Evolutionary conservation across 768 basidiomycete genomes (phyloP), one percentile per base, ranked within the genome.

Genomic region (Pleurotus eryngii): DNA sequence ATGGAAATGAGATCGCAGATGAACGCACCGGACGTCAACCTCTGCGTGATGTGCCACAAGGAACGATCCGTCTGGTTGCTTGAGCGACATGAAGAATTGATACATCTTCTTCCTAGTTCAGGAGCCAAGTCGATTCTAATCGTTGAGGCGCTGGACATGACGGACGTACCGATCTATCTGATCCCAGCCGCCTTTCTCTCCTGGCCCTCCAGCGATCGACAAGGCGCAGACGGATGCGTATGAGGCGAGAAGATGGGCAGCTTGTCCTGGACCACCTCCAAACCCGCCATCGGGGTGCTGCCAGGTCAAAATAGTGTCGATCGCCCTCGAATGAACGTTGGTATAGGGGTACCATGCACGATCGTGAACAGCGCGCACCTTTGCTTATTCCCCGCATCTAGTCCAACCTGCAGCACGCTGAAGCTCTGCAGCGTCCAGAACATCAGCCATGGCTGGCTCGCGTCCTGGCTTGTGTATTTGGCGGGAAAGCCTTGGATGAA

Each of bases 341-440:
- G 24, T 38, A 43, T 22, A 37, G 20, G 22, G 37, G 30, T 30
- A 59, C 24, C 47, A 30, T 57, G 49, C 35, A 26, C 15, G 26
- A 37, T 22, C 46, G 57, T 50, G 59, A 61, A 57, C 37, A 11
- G 45, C 27, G 12, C 7, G 30, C 62, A 93, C 93, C 83, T 77
- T 61, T 91, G 85, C 68, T 86, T 90, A 64, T 83, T 93, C 18
- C 74, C 79, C 1, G 86, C 84, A 76, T 95, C 94, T 49, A 96
- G 64, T 1, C 76, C 86, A 6, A 92, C 86, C 49, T 93, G 91
- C 46, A 96, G 67, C 2, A 85, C 67, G 63, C 89, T 87, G 64
- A 97, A 89, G 11, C 87, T 78, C 63, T 99, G 95, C 8, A 95
- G 67, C 0, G 85, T 87, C 95, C 97, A 98, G 73, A 91, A 98